Base-by-base conservation (phyloP, 306 rosid genomes). In the Vicia faba region DNA sequence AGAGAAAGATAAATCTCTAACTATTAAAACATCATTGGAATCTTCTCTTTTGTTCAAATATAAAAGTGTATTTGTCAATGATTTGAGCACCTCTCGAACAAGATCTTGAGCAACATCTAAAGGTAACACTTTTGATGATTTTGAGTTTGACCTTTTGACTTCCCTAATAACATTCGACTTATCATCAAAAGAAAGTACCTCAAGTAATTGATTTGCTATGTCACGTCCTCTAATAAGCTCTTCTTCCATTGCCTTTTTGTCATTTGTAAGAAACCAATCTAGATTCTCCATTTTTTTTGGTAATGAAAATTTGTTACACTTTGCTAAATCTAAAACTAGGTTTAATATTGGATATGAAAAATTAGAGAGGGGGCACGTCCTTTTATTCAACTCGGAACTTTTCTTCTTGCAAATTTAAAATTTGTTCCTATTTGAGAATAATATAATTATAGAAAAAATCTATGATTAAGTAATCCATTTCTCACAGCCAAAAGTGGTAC, bases 31-130 rank as follows among this genome's bases (percentile, higher is more conserved):
- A 43, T 74, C 61, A 20, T 19, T 0, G 16, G 60, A 56, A 2
- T 44, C 16, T 53, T 64, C 40, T 0, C 0, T 7, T 11, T 57
- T 35, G 79, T 60, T 75, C 56, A 74, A 51, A 5, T 72, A 53
- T 18, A 72, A 33, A 44, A 72, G 75, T 51, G 71, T 23, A 11
- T 72, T 72, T 8, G 78, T 51, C 20, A 78, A 72, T 20, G 82
- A 72, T 50, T 38, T 53, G 0, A 51, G 26, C 0, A 78, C 46
- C 20, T 78, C 49, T 1, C 35, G 45, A 28, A 67, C 75, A 43
- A 72, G 71, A 66, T 72, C 62, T 66, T 72, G 46, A 29, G 50
- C 74, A 66, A 59, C 70, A 66, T 20, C 23, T 11, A 31, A 14
- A 1, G 28, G 4, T 10, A 49, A 14, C 2, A 19, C 5, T 50